Conservation (phyloP, 202 grass and related monocot genomes). For the Elaeis oleifera region DNA sequence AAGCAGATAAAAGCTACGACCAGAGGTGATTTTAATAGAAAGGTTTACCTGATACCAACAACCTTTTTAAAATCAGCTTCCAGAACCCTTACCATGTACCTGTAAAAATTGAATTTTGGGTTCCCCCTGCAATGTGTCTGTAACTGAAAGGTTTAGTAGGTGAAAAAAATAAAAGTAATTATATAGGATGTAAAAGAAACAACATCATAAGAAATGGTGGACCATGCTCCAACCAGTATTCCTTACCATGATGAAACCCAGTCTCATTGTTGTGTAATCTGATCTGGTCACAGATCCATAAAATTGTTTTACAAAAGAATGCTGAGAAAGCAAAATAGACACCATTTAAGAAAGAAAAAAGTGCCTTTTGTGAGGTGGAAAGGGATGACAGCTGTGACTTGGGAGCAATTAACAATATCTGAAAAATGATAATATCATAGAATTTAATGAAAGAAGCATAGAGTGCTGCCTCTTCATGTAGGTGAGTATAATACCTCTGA, state of each 20-base stretch:
- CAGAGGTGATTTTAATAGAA: neutral
- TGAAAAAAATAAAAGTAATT: slow-evolving; percentile 1
- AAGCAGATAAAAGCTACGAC: neutral
- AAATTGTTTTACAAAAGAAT: slow-evolving; percentile 82
- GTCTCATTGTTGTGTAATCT: slow-evolving; percentile 65
- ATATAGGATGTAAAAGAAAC: neutral
- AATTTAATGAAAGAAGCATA: too few relatives aligned
- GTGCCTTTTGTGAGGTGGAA: too few relatives aligned
- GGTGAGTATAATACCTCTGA: too few relatives aligned
- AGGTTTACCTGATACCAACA: slow-evolving; percentile 56
- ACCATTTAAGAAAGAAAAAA: too few relatives aligned
- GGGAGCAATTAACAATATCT: too few relatives aligned
- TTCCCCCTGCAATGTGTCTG: slow-evolving; percentile 55
- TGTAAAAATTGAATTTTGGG: slow-evolving; percentile 65
- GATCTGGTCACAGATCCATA: slow-evolving; percentile 54
- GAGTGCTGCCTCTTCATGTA: too few relatives aligned
- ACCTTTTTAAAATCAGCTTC: slow-evolving; percentile 83
- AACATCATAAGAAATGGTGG: too few relatives aligned
- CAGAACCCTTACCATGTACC: slow-evolving; percentile 75
- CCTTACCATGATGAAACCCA: slow-evolving; percentile 75
- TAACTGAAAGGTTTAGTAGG: too few relatives aligned
- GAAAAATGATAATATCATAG: too few relatives aligned
- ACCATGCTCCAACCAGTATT: neutral
- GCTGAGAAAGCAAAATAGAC: slow-evolving; percentile 31
- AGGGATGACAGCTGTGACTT: too few relatives aligned